phyloP scores from a whole-genome alignment of 306 rosid genomes.

The Ochetophila trinervis region DNA sequence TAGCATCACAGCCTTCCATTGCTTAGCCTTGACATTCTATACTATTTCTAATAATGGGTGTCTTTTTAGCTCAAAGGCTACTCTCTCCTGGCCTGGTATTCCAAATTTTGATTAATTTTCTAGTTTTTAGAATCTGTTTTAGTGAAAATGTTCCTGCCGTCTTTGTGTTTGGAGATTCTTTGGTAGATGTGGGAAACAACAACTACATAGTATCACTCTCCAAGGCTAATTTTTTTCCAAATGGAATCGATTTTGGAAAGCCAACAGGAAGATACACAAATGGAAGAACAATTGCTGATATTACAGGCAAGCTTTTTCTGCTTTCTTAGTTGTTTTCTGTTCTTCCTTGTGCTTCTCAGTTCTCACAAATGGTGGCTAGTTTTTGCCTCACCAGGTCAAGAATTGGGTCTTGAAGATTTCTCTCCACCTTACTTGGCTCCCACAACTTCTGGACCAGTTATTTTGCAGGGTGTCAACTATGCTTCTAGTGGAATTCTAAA shows the following conservation, averaged over 20 bases:
- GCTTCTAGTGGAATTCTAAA: slow-evolving; percentile 81
- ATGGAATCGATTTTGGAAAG: slow-evolving; percentile 64
- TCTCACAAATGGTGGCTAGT: neutral
- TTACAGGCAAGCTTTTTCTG: slow-evolving; percentile 42
- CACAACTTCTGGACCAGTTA: slow-evolving; percentile 42
- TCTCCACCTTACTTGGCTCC: slow-evolving; percentile 68
- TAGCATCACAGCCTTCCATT: neutral
- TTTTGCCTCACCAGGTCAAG: slow-evolving; percentile 39
- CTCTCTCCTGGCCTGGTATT: slow-evolving; percentile 17
- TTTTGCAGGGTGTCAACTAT: slow-evolving; percentile 66
- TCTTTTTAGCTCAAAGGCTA: slow-evolving; percentile 17
- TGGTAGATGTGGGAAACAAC: slow-evolving; percentile 70
- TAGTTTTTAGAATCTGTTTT: slow-evolving; percentile 28
- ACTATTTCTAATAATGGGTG: slow-evolving; percentile 31
- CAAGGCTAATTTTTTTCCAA: slow-evolving; percentile 52
- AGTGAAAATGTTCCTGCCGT: slow-evolving; percentile 40
- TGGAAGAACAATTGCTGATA: slow-evolving; percentile 63
- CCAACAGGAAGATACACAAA: slow-evolving; percentile 78
- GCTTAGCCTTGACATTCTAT: neutral
- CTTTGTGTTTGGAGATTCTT: slow-evolving; percentile 75
- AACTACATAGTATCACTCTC: slow-evolving; percentile 54
- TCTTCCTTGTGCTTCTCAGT: neutral
- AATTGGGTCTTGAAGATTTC: slow-evolving; percentile 37
- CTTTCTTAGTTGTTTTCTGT: neutral
- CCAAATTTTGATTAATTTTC: slow-evolving; percentile 12